Conservation (phyloP, 2,329 filamentous ascomycete species). For the Epichloe baconii region DNA sequence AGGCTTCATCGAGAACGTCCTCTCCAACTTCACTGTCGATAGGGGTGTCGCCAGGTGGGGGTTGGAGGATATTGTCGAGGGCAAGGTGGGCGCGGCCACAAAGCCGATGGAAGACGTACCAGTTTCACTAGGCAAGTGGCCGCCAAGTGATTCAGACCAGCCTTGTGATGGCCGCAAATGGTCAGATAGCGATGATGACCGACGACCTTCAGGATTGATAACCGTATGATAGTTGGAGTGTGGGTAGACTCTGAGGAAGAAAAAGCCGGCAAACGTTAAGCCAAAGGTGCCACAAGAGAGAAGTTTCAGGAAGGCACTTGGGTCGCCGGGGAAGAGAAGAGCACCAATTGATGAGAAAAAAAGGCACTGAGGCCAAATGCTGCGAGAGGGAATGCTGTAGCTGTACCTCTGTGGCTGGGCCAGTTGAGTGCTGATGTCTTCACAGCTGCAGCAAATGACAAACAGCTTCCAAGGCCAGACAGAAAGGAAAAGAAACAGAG, state of each 20-base stretch:
- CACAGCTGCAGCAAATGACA: slow-evolving; percentile 77
- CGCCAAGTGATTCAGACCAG: slow-evolving; percentile 4
- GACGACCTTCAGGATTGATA: slow-evolving; percentile 19
- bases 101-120: slow-evolving; percentile 41
- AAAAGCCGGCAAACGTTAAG: slow-evolving; percentile 64
- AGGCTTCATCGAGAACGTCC: slow-evolving; percentile 55
- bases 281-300: slow-evolving; percentile 67
- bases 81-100: background rate
- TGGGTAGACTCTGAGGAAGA: slow-evolving; percentile 67
- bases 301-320: slow-evolving; percentile 66
- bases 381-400: slow-evolving; percentile 83
- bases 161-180: background rate
- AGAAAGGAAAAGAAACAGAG: slow-evolving; percentile 78
- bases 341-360: slow-evolving; percentile 80
- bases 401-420: slow-evolving; percentile 80
- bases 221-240: slow-evolving; percentile 43
- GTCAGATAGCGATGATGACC: background rate
- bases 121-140: slow-evolving; percentile 38
- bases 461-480: slow-evolving; percentile 78
- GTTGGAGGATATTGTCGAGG: background rate
- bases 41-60: background rate
- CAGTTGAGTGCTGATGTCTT: slow-evolving; percentile 85
- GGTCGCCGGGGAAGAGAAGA: slow-evolving; percentile 70
- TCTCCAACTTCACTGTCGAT: slow-evolving; percentile 12
- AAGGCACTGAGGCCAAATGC: slow-evolving; percentile 92